These are phyloP conservation scores for Kodamaea plutei DNA, from an alignment of 1,139 yeast species.

Conservation along the genomic window DNA sequence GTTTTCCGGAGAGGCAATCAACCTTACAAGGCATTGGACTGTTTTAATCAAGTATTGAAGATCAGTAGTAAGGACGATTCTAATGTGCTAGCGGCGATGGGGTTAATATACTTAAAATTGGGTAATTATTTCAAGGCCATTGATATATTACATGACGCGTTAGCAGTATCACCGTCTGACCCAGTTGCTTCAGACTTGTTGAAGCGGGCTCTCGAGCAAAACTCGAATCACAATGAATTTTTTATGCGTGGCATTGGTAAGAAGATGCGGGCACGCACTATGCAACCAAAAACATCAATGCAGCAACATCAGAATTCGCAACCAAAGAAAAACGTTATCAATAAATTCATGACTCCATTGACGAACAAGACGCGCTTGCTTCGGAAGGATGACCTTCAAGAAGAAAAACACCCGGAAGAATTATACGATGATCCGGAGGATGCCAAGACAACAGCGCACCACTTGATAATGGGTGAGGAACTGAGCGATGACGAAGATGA, in stretches of 20 bases:
- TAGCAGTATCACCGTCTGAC: constrained; percentile 76
- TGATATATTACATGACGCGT: constrained; percentile 72
- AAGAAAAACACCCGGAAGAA: constrained; percentile 4
- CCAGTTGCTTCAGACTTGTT: constrained; percentile 81
- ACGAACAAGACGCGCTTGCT: constrained; percentile 15
- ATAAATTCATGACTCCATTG: constrained; percentile 19
- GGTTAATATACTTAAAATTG: constrained; percentile 70
- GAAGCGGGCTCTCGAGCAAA: constrained; percentile 74
- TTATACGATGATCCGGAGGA: constrained; percentile 15
- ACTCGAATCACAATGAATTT: constrained; percentile 30
- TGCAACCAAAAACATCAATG: constrained; percentile 9
- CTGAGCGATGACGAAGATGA: constrained; percentile 59
- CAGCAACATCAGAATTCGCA: neutral
- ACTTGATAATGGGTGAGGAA: constrained; percentile 48
- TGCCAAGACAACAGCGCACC: constrained; percentile 33
- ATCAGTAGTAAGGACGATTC: constrained; percentile 66
- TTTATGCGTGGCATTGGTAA: constrained; percentile 22
- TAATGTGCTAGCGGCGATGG: constrained; percentile 78
- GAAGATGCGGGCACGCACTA: constrained; percentile 11
- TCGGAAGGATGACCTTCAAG: constrained; percentile 8
- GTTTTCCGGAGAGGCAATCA: constrained; percentile 71
- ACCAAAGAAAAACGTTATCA: constrained; percentile 9
- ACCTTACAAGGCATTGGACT: constrained; percentile 62
- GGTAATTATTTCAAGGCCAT: constrained; percentile 67
- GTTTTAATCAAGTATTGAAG: constrained; percentile 72